A percentile compares a stretch with the other conserved stretches of the same genome.
phyloP scores from a whole-genome alignment of 805 yeast species.

The Ogataea trehalophila region DNA sequence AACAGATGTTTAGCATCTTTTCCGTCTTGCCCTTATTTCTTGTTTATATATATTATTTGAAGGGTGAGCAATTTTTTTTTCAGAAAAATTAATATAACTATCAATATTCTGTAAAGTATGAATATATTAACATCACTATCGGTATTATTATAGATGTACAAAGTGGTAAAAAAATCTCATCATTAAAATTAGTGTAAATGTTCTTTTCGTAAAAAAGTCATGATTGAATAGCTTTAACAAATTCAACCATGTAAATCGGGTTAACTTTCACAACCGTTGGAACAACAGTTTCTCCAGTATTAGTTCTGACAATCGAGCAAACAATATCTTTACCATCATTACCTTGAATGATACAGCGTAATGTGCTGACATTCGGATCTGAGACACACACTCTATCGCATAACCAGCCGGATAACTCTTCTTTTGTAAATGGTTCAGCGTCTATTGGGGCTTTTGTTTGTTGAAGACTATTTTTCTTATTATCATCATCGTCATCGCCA shows the following conservation, averaged over 20 bases:
- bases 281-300: background rate
- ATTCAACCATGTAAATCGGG: constrained; percentile 1
- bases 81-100: too few relatives aligned
- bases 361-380: background rate
- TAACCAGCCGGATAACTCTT: background rate
- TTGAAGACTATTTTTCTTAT: too few relatives aligned
- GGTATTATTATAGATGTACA: background rate
- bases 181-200: too few relatives aligned
- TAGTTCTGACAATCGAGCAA: constrained; percentile 1
- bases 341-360: background rate
- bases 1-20: background rate
- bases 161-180: background rate
- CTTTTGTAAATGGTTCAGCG: background rate
- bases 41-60: too few relatives aligned
- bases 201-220: background rate
- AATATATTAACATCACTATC: too few relatives aligned
- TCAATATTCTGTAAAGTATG: too few relatives aligned
- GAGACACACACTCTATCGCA: background rate
- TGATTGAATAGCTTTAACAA: constrained; percentile 1
- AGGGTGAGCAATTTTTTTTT: too few relatives aligned
- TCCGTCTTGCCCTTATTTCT: background rate
- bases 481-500: too few relatives aligned
- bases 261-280: constrained; percentile 2
- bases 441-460: background rate
- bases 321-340: background rate